Evolutionary conservation across 108 stramenopile species (phyloP), one percentile per base, ranked within the genome.

Genomic region (Nitzschia sp.): DNA sequence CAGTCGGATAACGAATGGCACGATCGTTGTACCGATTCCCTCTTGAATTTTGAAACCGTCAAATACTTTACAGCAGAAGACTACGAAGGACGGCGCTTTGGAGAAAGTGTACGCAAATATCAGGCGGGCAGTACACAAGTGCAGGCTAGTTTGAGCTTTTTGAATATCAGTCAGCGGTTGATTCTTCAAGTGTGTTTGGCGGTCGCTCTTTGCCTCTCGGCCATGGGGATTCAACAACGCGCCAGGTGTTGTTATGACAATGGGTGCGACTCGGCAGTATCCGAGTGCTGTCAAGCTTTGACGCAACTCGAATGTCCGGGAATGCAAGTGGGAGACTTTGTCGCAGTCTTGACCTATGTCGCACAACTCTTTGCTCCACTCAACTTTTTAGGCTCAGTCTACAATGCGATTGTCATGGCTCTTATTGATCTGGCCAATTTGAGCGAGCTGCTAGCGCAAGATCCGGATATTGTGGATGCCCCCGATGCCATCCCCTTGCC

Each of bases 11-110:
- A 98, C 81, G 94, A 93, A 58, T 96, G 82, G 80, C 95, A 97
- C 70, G 96, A 97, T 64, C 80, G 78, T 19, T 92, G 86, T 46
- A 96, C 95, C 0, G 98, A 99, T 63, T 83, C 82, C 8, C 70
- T 99, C 47, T 64, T 97, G 47, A 98, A 99, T 75, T 97, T 95
- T 67, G 98, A 99, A 75, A 96, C 96, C 17, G 98, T 99, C 38
- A 99, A 99, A 64, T 95, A 93, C 60, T 99, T 99, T 61, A 97
- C 96, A 4, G 92, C 87, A 11, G 98, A 99, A 81, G 71, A 73
- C 38, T 97, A 84, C 54, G 98, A 98, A 66, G 74, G 79, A n/a
- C 68, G 78, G 28, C 74, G 91, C 48, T 97, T 93, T 54, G 79
- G 76, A 46, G 80, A 80, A 15, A 72, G 85, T 47, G 93, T 98